These are phyloP conservation scores for Phytopythium oedochilum DNA, from an alignment of 352 stramenopile genomes.

Conservation along the genomic window DNA sequence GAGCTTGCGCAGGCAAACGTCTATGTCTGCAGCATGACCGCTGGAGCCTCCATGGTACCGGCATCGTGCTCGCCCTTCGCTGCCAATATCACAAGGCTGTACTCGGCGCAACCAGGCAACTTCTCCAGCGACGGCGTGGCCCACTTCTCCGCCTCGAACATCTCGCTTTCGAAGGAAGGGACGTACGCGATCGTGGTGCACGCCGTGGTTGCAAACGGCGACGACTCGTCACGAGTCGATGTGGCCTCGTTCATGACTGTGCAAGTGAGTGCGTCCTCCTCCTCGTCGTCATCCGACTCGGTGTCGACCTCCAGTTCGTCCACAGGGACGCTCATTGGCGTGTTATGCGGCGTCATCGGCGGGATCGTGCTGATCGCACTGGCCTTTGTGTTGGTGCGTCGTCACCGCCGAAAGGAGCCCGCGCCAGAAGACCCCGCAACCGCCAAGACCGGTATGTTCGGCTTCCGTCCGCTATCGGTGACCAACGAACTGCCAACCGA, in stretches of 20 bases:
- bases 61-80: slow-evolving; percentile 39
- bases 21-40: slow-evolving; percentile 37
- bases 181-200: slow-evolving; percentile 47
- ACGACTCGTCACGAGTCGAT: slow-evolving; percentile 29
- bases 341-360: slow-evolving; percentile 23
- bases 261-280: slow-evolving; percentile 14
- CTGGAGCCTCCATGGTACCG: not conserved
- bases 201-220: slow-evolving; percentile 39
- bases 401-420: slow-evolving; percentile 9
- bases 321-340: slow-evolving; percentile 29
- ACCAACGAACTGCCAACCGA: slow-evolving; percentile 34
- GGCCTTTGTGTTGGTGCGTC: slow-evolving; percentile 13
- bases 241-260: slow-evolving; percentile 32
- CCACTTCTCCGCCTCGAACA: slow-evolving; percentile 15
- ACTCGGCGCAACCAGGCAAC: slow-evolving; percentile 24
- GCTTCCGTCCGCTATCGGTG: slow-evolving; percentile 33
- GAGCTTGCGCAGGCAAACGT: slow-evolving; percentile 34
- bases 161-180: slow-evolving; percentile 31
- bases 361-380: slow-evolving; percentile 25
- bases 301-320: slow-evolving; percentile 13
- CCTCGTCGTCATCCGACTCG: slow-evolving; percentile 7
- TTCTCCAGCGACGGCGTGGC: slow-evolving; percentile 17
- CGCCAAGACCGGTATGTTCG: slow-evolving; percentile 32
- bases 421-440: slow-evolving; percentile 2
- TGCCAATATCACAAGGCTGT: slow-evolving; percentile 23